Evolutionary conservation across 2,329 filamentous ascomycete species (phyloP).

Genomic region (Claviceps maximensis): DNA sequence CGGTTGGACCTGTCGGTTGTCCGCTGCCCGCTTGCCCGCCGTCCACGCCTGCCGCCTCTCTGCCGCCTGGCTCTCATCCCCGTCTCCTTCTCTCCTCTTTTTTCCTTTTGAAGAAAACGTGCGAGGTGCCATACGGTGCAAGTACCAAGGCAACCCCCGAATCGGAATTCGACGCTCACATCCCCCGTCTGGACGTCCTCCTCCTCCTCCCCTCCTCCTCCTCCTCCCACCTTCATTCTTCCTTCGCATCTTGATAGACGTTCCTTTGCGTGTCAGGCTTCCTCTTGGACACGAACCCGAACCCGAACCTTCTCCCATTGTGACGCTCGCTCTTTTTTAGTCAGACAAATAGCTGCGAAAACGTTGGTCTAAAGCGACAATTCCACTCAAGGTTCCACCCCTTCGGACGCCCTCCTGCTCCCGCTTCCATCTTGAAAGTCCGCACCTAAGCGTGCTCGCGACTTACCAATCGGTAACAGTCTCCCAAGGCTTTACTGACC

Average conservation of each 20-base stretch:
- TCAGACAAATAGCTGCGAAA: background rate
- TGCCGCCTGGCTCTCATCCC: background rate
- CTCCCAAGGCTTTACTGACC: background rate
- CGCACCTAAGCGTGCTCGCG: background rate
- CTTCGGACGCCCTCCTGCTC: background rate
- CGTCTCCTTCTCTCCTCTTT: background rate
- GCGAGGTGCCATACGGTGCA: background rate
- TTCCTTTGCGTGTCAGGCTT: background rate
- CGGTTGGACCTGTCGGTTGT: background rate
- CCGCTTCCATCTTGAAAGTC: background rate
- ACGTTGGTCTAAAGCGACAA: background rate
- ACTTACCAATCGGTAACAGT: background rate
- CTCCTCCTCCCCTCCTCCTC: background rate
- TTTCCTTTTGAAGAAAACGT: background rate
- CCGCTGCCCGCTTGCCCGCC: background rate
- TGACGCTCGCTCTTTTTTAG: background rate
- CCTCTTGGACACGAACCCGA: background rate
- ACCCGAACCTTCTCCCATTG: background rate
- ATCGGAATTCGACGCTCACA: background rate
- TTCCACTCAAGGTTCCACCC: background rate
- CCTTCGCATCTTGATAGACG: background rate
- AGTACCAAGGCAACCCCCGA: background rate
- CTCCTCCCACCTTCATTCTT: background rate
- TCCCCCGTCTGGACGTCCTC: background rate
- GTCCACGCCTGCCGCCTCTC: background rate